These are phyloP conservation scores for Fusarium sp. DNA, from an alignment of 2,329 filamentous ascomycete genomes.

Conservation along the genomic window DNA sequence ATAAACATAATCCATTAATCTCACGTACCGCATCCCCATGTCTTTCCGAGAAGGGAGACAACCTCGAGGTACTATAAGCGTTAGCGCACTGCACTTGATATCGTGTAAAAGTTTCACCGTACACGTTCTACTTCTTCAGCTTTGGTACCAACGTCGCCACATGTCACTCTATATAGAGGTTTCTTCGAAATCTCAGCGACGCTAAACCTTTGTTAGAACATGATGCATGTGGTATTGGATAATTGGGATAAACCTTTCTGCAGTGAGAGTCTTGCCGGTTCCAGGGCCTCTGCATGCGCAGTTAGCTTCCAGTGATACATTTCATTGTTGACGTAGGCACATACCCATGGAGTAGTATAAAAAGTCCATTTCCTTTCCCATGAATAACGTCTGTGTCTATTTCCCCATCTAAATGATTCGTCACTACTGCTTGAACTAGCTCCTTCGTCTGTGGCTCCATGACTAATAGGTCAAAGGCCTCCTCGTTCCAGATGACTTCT, in stretches of 20 bases:
- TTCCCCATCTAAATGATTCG: not conserved
- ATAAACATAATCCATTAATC: accelerated
- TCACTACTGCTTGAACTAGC: not conserved
- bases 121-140: not conserved
- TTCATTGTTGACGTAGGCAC: not conserved
- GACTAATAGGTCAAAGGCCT: not conserved
- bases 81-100: accelerated
- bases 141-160: conserved; percentile 4
- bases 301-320: not conserved
- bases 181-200: not conserved
- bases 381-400: not conserved
- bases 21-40: conserved; percentile 9
- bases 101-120: not conserved
- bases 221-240: no score
- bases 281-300: not conserved
- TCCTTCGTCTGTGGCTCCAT: not conserved
- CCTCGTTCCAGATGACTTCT: not conserved
- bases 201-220: not conserved
- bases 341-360: conserved; percentile 6
- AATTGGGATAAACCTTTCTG: not conserved
- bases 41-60: not conserved
- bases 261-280: not conserved
- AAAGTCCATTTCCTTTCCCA: not conserved
- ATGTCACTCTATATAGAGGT: not conserved
- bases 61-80: not conserved